Conservation (phyloP, 2,329 filamentous ascomycete species). For the Ilyonectria sp. region DNA sequence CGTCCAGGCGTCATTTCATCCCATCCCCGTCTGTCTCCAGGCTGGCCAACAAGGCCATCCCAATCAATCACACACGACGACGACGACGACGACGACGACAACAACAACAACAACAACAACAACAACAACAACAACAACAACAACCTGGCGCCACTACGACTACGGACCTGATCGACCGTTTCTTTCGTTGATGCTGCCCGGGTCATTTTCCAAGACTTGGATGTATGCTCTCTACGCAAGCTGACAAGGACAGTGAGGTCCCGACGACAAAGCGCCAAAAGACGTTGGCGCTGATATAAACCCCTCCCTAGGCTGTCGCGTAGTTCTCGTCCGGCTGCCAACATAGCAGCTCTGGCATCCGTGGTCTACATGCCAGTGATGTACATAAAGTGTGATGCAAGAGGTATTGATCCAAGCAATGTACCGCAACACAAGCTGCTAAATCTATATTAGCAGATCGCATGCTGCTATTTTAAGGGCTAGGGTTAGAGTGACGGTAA, state of each 20-base stretch:
- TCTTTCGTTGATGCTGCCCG: not conserved
- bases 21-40: not conserved
- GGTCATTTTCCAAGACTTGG: conserved; percentile 1
- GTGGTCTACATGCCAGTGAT: too few species aligned
- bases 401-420: too few species aligned
- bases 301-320: not conserved
- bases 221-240: too few species aligned
- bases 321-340: not conserved
- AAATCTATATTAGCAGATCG: too few species aligned
- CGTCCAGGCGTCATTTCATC: conserved; percentile 2
- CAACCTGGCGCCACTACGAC: not conserved
- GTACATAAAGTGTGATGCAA: too few species aligned
- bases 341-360: not conserved
- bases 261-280: not conserved
- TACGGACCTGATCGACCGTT: not conserved
- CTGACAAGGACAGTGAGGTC: too few species aligned
- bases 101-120: not conserved
- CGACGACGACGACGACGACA: too few species aligned
- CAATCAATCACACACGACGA: not conserved
- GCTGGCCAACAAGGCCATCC: not conserved
- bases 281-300: not conserved
- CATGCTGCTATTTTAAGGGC: too few species aligned
- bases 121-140: not conserved
- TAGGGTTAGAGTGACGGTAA: too few species aligned
- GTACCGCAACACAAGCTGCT: too few species aligned